Evolutionary conservation across 768 basidiomycete species (phyloP), one percentile per base, ranked within the genome.

Genomic region (Guyanaporus albipodus): DNA sequence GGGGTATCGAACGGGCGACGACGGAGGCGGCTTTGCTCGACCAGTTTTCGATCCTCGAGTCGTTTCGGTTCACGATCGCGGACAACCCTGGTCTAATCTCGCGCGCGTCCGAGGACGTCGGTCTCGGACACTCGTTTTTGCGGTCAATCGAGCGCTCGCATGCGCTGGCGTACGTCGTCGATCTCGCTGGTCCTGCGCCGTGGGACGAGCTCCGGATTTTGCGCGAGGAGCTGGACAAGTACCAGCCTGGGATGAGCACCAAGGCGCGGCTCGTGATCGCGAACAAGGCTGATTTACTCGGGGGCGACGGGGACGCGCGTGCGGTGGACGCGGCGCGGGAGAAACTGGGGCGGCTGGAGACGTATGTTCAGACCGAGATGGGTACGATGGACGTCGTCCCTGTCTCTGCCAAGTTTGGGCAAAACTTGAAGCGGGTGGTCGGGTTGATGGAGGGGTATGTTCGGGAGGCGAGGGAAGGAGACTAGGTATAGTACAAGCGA

Each of bases 71-170:
- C 73, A 96, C 92, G 12, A 83, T 99, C 54, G 90, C 93, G 29
- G 96, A 99, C 69, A 98, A 97, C 61, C 96, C 96, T 0, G 96
- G 96, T 8, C 81, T 98, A 36, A 83, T 98, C 46, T 77, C 80
- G 8, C 74, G 78, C 12, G 89, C 93, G 3, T 88, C 91, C 3
- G 82, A 91, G 58, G 89, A 95, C 62, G 82, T 91, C 39, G 96
- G 94, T 4, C 77, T 98, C 2, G 96, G 95, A 0, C 92, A 97
- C 67, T 86, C 88, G 2, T 98, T 98, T 73, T 68, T 99, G 23
- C 82, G 92, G 11, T 85, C 91, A 1, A 90, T 98, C 66, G 94
- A 98, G 60, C 83, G 96, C 6, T 91, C 91, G 11, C 80, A 84
- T 24, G 90, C 88, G 7, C 79, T 98, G 6, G 88, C 82, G 3